These are phyloP conservation scores for Cryptosporidium meleagridis DNA, from an alignment of 169 alveolate species.

Conservation along the genomic window DNA sequence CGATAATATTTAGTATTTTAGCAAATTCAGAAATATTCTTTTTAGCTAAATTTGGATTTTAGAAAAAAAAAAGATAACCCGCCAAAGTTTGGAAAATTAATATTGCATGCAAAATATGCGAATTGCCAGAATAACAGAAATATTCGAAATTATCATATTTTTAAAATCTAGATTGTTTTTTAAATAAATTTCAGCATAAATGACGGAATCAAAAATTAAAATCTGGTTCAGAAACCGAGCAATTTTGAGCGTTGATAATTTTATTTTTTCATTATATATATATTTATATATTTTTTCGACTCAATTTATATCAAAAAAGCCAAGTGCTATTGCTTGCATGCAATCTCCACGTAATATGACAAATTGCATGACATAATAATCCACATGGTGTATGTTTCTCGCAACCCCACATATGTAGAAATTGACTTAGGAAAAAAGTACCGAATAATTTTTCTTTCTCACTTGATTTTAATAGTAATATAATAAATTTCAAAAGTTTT, in stretches of 20 bases:
- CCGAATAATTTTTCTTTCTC: not conserved
- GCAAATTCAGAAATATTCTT: not conserved
- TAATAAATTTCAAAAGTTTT: not conserved
- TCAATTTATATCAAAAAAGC: no score
- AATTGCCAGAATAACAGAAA: not conserved
- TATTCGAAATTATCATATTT: no score
- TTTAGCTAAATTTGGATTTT: not conserved
- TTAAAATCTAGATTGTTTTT: not conserved
- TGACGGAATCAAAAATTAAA: no score
- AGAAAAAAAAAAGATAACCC: conserved; percentile 10
- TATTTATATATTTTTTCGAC: not conserved
- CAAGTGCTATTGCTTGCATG: not conserved
- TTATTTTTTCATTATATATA: no score
- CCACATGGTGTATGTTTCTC: conserved; percentile 13
- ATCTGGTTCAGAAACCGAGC: no score
- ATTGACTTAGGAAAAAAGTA: not conserved
- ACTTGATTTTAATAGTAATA: not conserved
- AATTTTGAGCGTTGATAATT: not conserved
- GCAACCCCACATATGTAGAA: conserved; percentile 1
- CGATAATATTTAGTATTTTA: not conserved
- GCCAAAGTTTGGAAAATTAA: conserved; percentile 5
- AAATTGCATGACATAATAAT: not conserved
- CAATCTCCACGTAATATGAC: not conserved
- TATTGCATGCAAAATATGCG: not conserved
- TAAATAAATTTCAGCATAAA: no score